Evolutionary conservation across 768 basidiomycete genomes (phyloP).

Genomic region (Calocera viscosa): DNA sequence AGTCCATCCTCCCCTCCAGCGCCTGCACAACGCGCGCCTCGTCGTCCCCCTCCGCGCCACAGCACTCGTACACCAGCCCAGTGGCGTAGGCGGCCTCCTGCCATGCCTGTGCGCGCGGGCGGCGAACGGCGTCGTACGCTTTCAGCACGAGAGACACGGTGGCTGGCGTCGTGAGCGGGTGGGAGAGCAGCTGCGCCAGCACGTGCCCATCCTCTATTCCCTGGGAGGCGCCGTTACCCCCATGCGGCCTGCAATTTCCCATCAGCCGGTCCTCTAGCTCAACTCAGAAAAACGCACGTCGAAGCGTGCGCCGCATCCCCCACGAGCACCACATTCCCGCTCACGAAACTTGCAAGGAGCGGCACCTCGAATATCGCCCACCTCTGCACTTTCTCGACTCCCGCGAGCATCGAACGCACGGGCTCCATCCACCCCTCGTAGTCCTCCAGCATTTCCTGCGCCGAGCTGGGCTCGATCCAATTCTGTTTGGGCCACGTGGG

Average conservation of each 20-base stretch:
- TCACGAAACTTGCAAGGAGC: conserved; percentile 31
- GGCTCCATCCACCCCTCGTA: neutral
- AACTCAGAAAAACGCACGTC: neutral
- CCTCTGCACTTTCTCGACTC: conserved; percentile 14
- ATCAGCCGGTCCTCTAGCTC: conserved; percentile 29
- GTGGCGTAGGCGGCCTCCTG: conserved; percentile 16
- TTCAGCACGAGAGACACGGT: conserved; percentile 25
- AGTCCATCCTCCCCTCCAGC: neutral
- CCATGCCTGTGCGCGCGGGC: conserved; percentile 24
- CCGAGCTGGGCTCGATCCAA: neutral
- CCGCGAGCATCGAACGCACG: neutral
- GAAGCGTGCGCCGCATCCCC: conserved; percentile 37
- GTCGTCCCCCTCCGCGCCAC: neutral
- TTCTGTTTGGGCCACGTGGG: neutral
- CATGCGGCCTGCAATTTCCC: conserved; percentile 34
- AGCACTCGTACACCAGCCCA: conserved; percentile 23
- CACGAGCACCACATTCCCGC: conserved; percentile 33
- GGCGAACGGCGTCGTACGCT: conserved; percentile 26
- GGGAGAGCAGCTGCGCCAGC: conserved; percentile 24
- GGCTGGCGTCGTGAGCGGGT: conserved; percentile 17
- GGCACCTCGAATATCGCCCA: conserved; percentile 37
- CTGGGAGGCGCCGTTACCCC: conserved; percentile 40
- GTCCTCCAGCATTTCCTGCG: neutral
- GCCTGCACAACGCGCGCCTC: neutral
- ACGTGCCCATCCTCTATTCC: conserved; percentile 34